phyloP scores from a whole-genome alignment of 2,329 filamentous ascomycete species.

The Allantophomopsis cytisporea region DNA sequence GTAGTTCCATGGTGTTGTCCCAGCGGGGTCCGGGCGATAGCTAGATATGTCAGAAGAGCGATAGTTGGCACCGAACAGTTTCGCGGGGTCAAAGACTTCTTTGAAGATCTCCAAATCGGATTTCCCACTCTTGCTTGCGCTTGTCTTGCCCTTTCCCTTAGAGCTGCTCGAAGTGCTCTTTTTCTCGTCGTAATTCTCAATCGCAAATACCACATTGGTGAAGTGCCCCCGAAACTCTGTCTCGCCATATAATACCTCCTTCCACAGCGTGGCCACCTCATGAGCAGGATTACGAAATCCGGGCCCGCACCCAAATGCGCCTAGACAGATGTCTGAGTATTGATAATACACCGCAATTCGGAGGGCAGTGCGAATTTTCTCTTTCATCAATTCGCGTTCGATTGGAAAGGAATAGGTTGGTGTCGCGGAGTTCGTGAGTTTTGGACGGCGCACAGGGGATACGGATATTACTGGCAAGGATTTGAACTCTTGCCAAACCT shows the following conservation, averaged over 20 bases:
- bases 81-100: slow-evolving; percentile 31
- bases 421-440: slow-evolving; percentile 49
- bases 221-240: slow-evolving; percentile 49
- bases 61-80: slow-evolving; percentile 21
- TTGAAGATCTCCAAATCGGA: slow-evolving; percentile 37
- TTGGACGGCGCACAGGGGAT: slow-evolving; percentile 58
- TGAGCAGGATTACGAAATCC: slow-evolving; percentile 49
- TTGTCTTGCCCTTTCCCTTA: slow-evolving; percentile 17
- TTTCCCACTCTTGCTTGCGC: slow-evolving; percentile 3
- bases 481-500: slow-evolving; percentile 36
- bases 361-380: slow-evolving; percentile 59
- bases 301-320: slow-evolving; percentile 52
- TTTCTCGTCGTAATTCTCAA: slow-evolving; percentile 38
- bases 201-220: slow-evolving; percentile 47
- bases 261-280: slow-evolving; percentile 52
- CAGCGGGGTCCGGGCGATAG: no score
- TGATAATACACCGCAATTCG: slow-evolving; percentile 51
- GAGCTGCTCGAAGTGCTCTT: slow-evolving; percentile 29
- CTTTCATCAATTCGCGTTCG: slow-evolving; percentile 57
- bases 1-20: no score
- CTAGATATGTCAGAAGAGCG: not conserved
- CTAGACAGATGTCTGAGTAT: slow-evolving; percentile 44
- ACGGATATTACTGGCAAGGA: slow-evolving; percentile 62
- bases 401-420: slow-evolving; percentile 57
- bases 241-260: slow-evolving; percentile 49